Evolutionary conservation across 495 filamentous ascomycete genomes (phyloP).

Genomic region (Penicillium arizonense): DNA sequence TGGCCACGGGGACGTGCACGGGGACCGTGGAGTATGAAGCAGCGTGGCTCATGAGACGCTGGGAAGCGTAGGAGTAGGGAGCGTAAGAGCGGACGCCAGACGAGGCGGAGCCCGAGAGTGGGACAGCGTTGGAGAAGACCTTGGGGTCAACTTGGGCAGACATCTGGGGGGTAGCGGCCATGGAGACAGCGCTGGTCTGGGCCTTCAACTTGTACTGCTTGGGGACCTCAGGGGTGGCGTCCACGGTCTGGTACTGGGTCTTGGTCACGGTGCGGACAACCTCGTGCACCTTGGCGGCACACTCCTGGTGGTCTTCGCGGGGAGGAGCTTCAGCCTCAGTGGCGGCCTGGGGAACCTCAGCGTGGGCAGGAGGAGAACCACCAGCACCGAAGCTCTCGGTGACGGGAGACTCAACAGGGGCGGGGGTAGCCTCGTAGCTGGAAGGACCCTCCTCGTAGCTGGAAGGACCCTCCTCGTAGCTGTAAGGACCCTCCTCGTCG

Average conservation of each 20-base stretch:
- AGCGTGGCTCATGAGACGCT: conserved; percentile 9
- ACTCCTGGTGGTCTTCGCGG: conserved; percentile 6
- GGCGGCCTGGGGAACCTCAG: neutral
- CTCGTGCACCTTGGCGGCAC: conserved; percentile 20
- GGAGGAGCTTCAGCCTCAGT: neutral
- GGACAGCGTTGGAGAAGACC: neutral
- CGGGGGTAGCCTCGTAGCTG: neutral
- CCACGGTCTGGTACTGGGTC: conserved; percentile 24
- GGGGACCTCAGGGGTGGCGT: conserved; percentile 5
- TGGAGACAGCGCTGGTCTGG: conserved; percentile 9
- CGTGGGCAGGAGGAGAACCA: neutral
- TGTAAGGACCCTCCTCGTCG: conserved; percentile 1
- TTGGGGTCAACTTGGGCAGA: conserved; percentile 2
- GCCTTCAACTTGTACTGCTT: neutral
- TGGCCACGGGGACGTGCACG: conserved; percentile 29
- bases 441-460: neutral
- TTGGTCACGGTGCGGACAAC: conserved; percentile 32
- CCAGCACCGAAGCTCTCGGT: neutral
- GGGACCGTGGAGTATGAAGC: conserved; percentile 28
- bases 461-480: neutral
- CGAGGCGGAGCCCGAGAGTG: conserved; percentile 5
- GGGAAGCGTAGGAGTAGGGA: conserved; percentile 10
- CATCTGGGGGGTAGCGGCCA: conserved; percentile 3
- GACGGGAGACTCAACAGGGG: neutral
- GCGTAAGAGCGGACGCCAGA: conserved; percentile 2